Evolutionary conservation across 2,329 filamentous ascomycete species (phyloP).

Genomic region (Aphanocladium album): DNA sequence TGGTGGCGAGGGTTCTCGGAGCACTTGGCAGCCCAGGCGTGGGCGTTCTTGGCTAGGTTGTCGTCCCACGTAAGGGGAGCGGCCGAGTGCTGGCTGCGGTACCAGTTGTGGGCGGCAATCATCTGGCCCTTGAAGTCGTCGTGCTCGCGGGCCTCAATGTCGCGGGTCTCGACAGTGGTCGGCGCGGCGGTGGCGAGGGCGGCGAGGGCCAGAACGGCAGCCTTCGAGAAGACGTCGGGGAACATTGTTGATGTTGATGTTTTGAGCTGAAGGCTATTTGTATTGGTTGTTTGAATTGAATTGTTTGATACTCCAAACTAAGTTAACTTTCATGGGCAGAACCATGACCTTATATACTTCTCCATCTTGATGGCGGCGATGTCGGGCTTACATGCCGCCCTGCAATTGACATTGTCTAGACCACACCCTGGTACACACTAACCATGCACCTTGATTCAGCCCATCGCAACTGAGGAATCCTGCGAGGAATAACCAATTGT

Average conservation of each 20-base stretch:
- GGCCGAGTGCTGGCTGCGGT: conserved; percentile 8
- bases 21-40: conserved; percentile 6
- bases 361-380: not conserved
- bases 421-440: not conserved
- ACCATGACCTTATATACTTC: not conserved
- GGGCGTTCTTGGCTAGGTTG: not conserved
- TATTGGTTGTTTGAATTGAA: too few relatives aligned
- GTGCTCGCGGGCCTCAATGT: not conserved
- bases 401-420: not conserved
- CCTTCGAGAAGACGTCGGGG: not conserved
- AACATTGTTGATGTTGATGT: not conserved
- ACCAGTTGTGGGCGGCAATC: conserved; percentile 9
- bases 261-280: too few relatives aligned
- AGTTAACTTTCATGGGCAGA: not conserved
- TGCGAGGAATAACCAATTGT: not conserved
- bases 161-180: not conserved
- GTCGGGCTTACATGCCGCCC: not conserved
- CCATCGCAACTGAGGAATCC: not conserved
- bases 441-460: not conserved
- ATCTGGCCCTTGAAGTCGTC: conserved; percentile 7
- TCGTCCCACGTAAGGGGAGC: not conserved
- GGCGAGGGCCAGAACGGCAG: conserved; percentile 6
- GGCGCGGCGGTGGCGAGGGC: not conserved
- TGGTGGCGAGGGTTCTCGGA: not conserved
- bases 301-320: too few relatives aligned